A percentile compares a stretch with the other conserved stretches of the same genome.
phyloP scores from a whole-genome alignment of 805 yeast species.

The Torulaspora delbrueckii region DNA sequence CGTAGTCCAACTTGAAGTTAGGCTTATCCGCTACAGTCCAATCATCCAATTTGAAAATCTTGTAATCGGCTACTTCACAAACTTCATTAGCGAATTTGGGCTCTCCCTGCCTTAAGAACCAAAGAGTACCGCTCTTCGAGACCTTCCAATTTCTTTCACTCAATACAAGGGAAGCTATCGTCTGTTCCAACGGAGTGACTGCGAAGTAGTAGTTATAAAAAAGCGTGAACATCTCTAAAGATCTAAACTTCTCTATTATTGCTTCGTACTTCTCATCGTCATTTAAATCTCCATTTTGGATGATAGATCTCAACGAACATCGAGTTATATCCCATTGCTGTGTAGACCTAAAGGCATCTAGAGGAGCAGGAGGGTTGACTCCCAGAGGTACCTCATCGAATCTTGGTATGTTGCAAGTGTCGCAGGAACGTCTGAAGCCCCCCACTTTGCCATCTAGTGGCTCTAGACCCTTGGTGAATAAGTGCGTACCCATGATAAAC shows the following conservation, averaged over 20 bases:
- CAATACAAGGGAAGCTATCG: slow-evolving; percentile 35
- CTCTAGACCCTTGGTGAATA: slow-evolving; percentile 22
- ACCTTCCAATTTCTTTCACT: slow-evolving; percentile 39
- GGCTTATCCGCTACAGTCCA: slow-evolving; percentile 42
- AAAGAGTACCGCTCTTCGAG: slow-evolving; percentile 30
- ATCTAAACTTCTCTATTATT: slow-evolving; percentile 28
- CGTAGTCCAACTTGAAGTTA: slow-evolving; percentile 39
- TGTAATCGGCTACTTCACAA: slow-evolving; percentile 42
- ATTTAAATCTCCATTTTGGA: slow-evolving; percentile 4
- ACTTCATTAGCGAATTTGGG: slow-evolving; percentile 38
- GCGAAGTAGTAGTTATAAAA: slow-evolving; percentile 45
- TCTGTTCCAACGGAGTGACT: slow-evolving; percentile 40
- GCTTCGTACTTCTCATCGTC: slow-evolving; percentile 9
- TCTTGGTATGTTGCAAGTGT: slow-evolving; percentile 26
- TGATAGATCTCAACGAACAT: slow-evolving; percentile 16
- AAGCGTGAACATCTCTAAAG: slow-evolving; percentile 36
- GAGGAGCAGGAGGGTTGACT: slow-evolving; percentile 34
- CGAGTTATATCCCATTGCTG: slow-evolving; percentile 35
- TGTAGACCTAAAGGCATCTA: slow-evolving; percentile 34
- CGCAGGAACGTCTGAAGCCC: slow-evolving; percentile 30
- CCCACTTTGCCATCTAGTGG: slow-evolving; percentile 25
- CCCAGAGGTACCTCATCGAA: slow-evolving; percentile 25
- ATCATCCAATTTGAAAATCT: slow-evolving; percentile 40
- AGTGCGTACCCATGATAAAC: slow-evolving; percentile 30
- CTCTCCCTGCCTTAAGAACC: slow-evolving; percentile 40